These are phyloP conservation scores for Allomyces macrogynus DNA, from an alignment of 192 early-diverging fungal genomes.

Conservation along the genomic window DNA sequence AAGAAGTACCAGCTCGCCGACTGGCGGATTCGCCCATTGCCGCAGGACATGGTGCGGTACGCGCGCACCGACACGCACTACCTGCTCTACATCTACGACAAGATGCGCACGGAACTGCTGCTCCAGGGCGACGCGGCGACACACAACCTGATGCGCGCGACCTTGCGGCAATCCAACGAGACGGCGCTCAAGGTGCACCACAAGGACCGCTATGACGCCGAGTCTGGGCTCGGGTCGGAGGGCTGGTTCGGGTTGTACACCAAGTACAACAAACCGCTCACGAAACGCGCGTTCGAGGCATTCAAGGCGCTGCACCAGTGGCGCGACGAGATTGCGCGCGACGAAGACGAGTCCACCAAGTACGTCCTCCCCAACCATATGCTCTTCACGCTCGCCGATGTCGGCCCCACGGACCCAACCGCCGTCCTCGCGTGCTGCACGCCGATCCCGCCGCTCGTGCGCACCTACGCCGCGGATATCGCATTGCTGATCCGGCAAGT, in stretches of 20 bases:
- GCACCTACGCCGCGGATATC: conserved; percentile 59
- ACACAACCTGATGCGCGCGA: conserved; percentile 40
- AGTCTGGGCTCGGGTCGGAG: conserved; percentile 45
- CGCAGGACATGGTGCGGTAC: conserved; percentile 77
- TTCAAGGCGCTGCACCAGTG: conserved; percentile 79
- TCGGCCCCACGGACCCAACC: conserved; percentile 48
- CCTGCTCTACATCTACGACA: conserved; percentile 82
- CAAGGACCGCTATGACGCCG: conserved; percentile 70
- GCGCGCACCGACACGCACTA: conserved; percentile 92
- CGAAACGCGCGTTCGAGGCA: conserved; percentile 45
- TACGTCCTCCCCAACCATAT: conserved; percentile 85
- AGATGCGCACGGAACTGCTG: conserved; percentile 68
- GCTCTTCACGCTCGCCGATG: conserved; percentile 49
- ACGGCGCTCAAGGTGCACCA: conserved; percentile 48
- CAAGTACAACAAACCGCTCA: conserved; percentile 34
- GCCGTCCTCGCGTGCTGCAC: conserved; percentile 52
- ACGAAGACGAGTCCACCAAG: conserved; percentile 74
- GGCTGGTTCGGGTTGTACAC: conserved; percentile 56
- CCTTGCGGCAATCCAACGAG: conserved; percentile 39
- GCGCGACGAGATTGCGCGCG: conserved; percentile 72
- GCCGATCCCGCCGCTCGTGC: conserved; percentile 65
- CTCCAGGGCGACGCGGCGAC: conserved; percentile 33
- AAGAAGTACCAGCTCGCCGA: conserved; percentile 92
- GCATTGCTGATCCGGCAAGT: conserved; percentile 25
- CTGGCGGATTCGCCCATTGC: conserved; percentile 90